Percentiles rank a stretch among this genome's conserved stretches.
These are phyloP conservation scores for Corylus heterophylla DNA, from an alignment of 306 rosid species.

Conservation along the genomic window DNA sequence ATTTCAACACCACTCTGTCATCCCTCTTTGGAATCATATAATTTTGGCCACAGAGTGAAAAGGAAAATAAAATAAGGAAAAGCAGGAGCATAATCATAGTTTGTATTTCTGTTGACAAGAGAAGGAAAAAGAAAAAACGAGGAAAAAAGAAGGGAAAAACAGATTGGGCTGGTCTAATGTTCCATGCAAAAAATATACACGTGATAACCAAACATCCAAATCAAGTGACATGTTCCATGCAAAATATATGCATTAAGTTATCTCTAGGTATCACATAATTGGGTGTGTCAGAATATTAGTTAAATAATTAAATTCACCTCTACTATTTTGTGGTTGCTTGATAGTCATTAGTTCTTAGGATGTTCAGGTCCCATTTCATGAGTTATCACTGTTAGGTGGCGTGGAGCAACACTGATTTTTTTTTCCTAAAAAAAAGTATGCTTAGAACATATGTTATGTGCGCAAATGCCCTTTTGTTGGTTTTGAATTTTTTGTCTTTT, in stretches of 20 bases:
- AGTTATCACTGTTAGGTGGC: background rate
- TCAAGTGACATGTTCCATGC: constrained; percentile 47
- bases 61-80: no score
- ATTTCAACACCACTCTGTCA: no score
- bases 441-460: background rate
- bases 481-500: background rate
- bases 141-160: no score
- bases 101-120: no score
- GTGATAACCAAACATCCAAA: constrained; percentile 33
- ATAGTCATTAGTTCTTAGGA: background rate
- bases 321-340: background rate
- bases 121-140: no score
- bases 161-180: no score
- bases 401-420: background rate
- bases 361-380: background rate
- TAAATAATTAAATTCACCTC: background rate
- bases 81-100: no score
- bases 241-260: constrained; percentile 25
- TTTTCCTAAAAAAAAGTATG: background rate
- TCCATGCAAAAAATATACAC: constrained; percentile 36
- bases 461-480: background rate
- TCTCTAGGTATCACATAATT: no score
- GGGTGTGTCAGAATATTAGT: no score
- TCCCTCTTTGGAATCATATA: no score
- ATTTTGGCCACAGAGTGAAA: no score